Conservation (phyloP, 2,329 filamentous ascomycete genomes). For the Rhinocladiella similis region DNA sequence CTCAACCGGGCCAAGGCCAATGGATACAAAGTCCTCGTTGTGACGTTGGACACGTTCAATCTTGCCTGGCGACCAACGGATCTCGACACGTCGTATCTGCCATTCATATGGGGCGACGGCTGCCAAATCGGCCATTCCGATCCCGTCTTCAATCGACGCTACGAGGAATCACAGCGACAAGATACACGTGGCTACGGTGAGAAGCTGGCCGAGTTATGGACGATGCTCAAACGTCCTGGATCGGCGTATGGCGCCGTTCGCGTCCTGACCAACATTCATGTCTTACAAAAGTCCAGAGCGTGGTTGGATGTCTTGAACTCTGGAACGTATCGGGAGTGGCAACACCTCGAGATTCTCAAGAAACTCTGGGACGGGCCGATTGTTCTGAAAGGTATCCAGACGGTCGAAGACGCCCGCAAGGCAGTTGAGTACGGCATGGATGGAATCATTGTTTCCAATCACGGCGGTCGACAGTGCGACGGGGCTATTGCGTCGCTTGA, state of each 20-base stretch:
- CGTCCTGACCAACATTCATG: conserved; percentile 24
- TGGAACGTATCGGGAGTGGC: conserved; percentile 58
- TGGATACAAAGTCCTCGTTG: conserved; percentile 66
- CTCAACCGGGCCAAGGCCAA: conserved; percentile 58
- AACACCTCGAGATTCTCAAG: conserved; percentile 57
- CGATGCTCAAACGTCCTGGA: conserved; percentile 25
- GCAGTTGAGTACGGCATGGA: conserved; percentile 48
- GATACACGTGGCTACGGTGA: conserved; percentile 44
- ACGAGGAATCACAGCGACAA: conserved; percentile 50
- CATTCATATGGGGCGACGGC: conserved; percentile 47
- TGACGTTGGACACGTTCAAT: conserved; percentile 70
- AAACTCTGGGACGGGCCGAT: conserved; percentile 64
- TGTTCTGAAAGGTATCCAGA: conserved; percentile 61
- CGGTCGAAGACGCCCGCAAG: conserved; percentile 48
- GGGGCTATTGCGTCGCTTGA: conserved; percentile 53
- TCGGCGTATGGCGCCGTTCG: conserved; percentile 26
- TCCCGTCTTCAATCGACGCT: conserved; percentile 61
- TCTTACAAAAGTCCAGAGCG: conserved; percentile 23
- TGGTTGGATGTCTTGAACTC: conserved; percentile 57
- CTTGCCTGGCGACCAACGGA: conserved; percentile 69
- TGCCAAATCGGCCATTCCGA: conserved; percentile 64
- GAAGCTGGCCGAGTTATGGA: conserved; percentile 25
- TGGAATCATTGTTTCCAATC: conserved; percentile 55
- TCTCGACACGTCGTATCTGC: conserved; percentile 58
- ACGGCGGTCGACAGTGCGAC: conserved; percentile 54